These are phyloP conservation scores for Ceratocystis cacaofunesta DNA, from an alignment of 2,329 filamentous ascomycete genomes.

Conservation along the genomic window DNA sequence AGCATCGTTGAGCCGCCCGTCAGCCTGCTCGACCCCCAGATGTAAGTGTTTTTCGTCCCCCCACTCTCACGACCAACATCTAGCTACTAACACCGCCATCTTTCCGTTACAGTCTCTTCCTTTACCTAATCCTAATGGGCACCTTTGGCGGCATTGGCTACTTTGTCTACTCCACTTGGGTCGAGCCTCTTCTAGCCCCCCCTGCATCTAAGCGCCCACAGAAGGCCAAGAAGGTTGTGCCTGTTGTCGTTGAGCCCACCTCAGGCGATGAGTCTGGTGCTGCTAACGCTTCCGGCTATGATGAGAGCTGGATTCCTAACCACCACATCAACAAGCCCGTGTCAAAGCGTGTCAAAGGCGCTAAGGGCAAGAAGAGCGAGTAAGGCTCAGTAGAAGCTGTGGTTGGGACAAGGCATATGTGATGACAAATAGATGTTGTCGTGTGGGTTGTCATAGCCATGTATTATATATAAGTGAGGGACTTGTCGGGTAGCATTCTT, in stretches of 20 bases:
- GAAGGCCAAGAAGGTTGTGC: slow-evolving; percentile 54
- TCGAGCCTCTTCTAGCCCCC: slow-evolving; percentile 76
- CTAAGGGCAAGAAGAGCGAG: slow-evolving; percentile 29
- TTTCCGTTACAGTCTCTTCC: slow-evolving; percentile 59
- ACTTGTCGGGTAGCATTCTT: too few relatives aligned
- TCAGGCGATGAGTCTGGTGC: slow-evolving; percentile 57
- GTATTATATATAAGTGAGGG: too few relatives aligned
- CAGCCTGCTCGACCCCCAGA: slow-evolving; percentile 86
- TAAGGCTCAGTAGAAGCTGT: not conserved
- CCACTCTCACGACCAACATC: slow-evolving; percentile 24
- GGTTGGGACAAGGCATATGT: too few relatives aligned
- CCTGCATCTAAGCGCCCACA: slow-evolving; percentile 55
- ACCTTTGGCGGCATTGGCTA: slow-evolving; percentile 69
- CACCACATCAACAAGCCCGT: slow-evolving; percentile 78
- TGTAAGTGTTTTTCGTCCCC: slow-evolving; percentile 45
- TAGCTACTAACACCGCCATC: not conserved
- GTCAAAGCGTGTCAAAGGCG: slow-evolving; percentile 50
- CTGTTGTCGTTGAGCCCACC: slow-evolving; percentile 45
- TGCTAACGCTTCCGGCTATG: slow-evolving; percentile 53
- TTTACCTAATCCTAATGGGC: slow-evolving; percentile 78
- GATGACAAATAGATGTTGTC: too few relatives aligned
- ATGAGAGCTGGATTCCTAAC: slow-evolving; percentile 86
- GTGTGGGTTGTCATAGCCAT: too few relatives aligned
- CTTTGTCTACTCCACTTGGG: slow-evolving; percentile 98
- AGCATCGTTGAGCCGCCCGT: slow-evolving; percentile 80